These are phyloP conservation scores for Gossypium thurberi DNA, from an alignment of 345 rosid species.

Conservation along the genomic window DNA sequence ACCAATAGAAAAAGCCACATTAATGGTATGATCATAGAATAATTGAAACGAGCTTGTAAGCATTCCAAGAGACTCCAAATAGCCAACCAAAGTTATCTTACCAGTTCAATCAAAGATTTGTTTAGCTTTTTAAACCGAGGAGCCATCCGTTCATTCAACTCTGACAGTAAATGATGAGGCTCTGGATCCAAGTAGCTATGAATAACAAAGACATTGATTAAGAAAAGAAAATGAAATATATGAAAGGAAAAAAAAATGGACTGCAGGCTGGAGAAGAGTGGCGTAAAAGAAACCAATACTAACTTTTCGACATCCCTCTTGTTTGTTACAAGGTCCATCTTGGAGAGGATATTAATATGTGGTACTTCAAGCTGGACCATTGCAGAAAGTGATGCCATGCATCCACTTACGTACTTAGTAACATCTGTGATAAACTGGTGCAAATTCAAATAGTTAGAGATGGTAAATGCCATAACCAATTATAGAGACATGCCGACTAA, in stretches of 20 bases:
- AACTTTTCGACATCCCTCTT: constrained; percentile 70
- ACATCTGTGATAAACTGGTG: constrained; percentile 79
- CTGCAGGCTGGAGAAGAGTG: not conserved
- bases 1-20: not conserved
- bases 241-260: not conserved
- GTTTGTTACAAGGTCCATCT: constrained; percentile 85
- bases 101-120: constrained; percentile 77
- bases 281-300: constrained; percentile 8
- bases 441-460: constrained; percentile 8
- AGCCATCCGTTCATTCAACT: constrained; percentile 74
- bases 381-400: constrained; percentile 96
- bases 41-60: not conserved
- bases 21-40: not conserved
- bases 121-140: constrained; percentile 77
- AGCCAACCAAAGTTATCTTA: constrained; percentile 20
- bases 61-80: not conserved
- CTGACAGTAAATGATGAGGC: constrained; percentile 57
- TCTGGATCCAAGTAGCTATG: constrained; percentile 77
- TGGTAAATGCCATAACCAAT: constrained; percentile 7
- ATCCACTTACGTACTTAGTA: constrained; percentile 88
- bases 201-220: not conserved
- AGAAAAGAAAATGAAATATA: not conserved
- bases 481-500: not conserved
- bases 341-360: constrained; percentile 83
- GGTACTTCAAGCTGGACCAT: constrained; percentile 95